Percentiles rank a stretch among this genome's conserved stretches.
These are phyloP conservation scores for Kalmusia sp. DNA, from an alignment of 2,329 filamentous ascomycete species.

Conservation along the genomic window DNA sequence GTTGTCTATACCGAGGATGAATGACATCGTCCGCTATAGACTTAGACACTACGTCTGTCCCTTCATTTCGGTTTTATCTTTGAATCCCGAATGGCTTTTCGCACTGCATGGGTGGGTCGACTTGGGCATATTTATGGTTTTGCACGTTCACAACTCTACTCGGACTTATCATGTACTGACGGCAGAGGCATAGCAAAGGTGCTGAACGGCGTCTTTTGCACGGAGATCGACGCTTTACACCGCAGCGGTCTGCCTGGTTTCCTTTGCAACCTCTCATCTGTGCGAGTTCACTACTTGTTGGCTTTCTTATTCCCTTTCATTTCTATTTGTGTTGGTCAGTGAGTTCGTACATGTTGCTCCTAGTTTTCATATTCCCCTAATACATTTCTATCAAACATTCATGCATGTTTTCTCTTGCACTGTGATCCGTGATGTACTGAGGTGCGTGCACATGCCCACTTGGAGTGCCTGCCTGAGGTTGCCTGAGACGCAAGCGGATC, in stretches of 20 bases:
- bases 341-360: not conserved
- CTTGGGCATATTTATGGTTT: conserved; percentile 12
- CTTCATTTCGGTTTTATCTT: conserved; percentile 5
- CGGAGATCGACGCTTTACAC: not conserved
- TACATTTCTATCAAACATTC: conserved; percentile 5
- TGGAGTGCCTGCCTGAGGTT: too few relatives aligned
- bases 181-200: conserved; percentile 13
- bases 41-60: conserved; percentile 5
- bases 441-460: too few relatives aligned
- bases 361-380: conserved; percentile 3
- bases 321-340: not conserved
- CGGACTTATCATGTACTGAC: too few relatives aligned
- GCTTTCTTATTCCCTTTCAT: conserved; percentile 1
- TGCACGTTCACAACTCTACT: conserved; percentile 16
- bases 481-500: too few relatives aligned
- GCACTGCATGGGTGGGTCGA: conserved; percentile 10
- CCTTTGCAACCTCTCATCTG: not conserved
- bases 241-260: not conserved
- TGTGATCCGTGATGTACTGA: not conserved
- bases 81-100: conserved; percentile 4
- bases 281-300: not conserved
- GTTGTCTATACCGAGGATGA: conserved; percentile 11
- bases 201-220: conserved; percentile 18
- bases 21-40: conserved; percentile 4
- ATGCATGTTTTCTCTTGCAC: not conserved